Percentiles rank a stretch among this genome's conserved stretches.
Conservation (phyloP, 1,139 yeast species). For the Debaryomyces fabryi region DNA sequence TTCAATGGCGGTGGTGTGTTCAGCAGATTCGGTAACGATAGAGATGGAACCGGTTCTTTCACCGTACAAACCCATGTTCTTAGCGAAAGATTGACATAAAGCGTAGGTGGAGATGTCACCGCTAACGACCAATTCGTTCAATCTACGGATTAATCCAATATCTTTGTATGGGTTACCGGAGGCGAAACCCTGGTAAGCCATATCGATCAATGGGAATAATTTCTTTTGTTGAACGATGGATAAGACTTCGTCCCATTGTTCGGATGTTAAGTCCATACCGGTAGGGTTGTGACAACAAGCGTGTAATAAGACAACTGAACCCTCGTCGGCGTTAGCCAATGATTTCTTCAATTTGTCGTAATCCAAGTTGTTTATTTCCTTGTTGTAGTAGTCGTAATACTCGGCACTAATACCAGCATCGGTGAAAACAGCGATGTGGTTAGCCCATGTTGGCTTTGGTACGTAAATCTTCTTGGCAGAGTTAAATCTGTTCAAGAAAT, state of each 20-base stretch:
- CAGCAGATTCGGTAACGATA: constrained; percentile 52
- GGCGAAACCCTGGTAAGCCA: constrained; percentile 98
- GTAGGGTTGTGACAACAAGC: constrained; percentile 99
- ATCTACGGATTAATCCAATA: constrained; percentile 51
- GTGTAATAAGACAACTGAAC: constrained; percentile 75
- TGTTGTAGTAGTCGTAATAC: constrained; percentile 56
- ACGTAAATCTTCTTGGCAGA: constrained; percentile 50
- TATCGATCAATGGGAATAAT: constrained; percentile 87
- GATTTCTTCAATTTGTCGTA: constrained; percentile 52
- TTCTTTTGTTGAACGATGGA: constrained; percentile 55
- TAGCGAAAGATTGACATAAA: constrained; percentile 90
- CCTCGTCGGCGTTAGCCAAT: constrained; percentile 45
- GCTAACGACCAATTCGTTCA: constrained; percentile 50
- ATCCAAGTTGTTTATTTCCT: constrained; percentile 54
- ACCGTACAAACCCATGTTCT: constrained; percentile 96
- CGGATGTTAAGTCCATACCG: constrained; percentile 88
- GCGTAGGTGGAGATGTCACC: constrained; percentile 57
- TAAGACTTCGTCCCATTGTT: constrained; percentile 80
- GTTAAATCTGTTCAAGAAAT: constrained; percentile 53
- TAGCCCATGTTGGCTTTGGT: constrained; percentile 79
- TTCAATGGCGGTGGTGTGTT: constrained; percentile 53
- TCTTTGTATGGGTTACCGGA: constrained; percentile 65
- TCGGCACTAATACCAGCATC: constrained; percentile 51
- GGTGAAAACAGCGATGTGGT: constrained; percentile 61
- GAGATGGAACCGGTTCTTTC: constrained; percentile 94